phyloP scores from a whole-genome alignment of 805 yeast genomes.

The Spathaspora arborariae region DNA sequence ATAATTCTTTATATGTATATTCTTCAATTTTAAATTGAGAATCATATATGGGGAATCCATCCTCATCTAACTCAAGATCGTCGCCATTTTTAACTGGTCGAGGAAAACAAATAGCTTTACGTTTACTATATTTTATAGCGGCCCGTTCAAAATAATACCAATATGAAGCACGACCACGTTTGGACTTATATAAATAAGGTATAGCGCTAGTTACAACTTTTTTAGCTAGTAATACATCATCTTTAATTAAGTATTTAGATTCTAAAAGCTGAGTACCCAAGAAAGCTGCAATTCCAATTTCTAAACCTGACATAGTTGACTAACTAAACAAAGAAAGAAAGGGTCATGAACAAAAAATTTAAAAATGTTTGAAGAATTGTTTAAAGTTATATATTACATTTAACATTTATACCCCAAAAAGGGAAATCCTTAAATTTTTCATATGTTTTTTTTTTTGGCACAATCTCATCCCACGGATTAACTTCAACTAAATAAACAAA shows the following conservation, averaged over 20 bases:
- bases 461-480: not conserved
- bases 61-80: conserved; percentile 18
- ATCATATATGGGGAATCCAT: conserved; percentile 43
- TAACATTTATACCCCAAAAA: not conserved
- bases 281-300: conserved; percentile 39
- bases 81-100: conserved; percentile 37
- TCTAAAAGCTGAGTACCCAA: conserved; percentile 46
- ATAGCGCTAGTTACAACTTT: conserved; percentile 38
- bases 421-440: not conserved
- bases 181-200: conserved; percentile 36
- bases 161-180: conserved; percentile 47
- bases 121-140: conserved; percentile 47
- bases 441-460: not conserved
- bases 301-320: conserved; percentile 30
- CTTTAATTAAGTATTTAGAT: conserved; percentile 42
- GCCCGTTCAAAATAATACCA: conserved; percentile 68
- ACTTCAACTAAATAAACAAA: too few relatives aligned
- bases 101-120: conserved; percentile 61
- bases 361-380: not conserved
- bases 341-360: not conserved
- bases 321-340: not conserved
- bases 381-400: not conserved
- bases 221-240: conserved; percentile 52
- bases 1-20: conserved; percentile 66
- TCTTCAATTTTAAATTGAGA: conserved; percentile 57